These are phyloP conservation scores for Zasmidium angulare DNA, from an alignment of 2,329 filamentous ascomycete species.

Conservation along the genomic window DNA sequence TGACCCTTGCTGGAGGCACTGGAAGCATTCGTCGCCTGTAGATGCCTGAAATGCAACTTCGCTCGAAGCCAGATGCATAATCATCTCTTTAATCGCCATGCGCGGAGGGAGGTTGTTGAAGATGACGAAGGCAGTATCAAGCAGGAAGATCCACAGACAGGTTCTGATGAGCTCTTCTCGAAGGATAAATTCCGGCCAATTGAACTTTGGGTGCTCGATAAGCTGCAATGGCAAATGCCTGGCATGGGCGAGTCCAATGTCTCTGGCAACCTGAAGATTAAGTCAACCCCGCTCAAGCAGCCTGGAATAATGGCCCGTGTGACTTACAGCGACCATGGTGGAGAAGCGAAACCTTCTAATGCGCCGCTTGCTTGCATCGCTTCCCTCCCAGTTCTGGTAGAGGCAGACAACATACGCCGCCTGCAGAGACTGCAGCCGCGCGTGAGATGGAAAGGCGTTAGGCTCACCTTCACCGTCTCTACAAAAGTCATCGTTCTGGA, in stretches of 20 bases:
- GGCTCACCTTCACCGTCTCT: neutral
- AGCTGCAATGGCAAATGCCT: neutral
- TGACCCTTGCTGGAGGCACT: neutral
- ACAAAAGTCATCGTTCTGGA: constrained; percentile 9
- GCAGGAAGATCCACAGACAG: constrained; percentile 7
- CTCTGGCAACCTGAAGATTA: neutral
- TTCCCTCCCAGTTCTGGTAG: constrained; percentile 11
- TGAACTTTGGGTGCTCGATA: neutral
- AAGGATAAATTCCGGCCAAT: constrained; percentile 3
- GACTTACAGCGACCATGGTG: constrained; percentile 8
- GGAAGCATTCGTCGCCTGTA: constrained; percentile 2
- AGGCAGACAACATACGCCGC: constrained; percentile 9
- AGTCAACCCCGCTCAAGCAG: neutral
- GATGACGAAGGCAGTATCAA: constrained; percentile 11
- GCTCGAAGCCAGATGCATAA: constrained; percentile 14
- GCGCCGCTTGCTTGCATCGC: constrained; percentile 4
- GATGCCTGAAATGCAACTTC: constrained; percentile 7
- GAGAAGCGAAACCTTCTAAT: constrained; percentile 7
- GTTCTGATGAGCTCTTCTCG: constrained; percentile 10
- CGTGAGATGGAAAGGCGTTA: constrained; percentile 1
- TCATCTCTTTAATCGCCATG: constrained; percentile 13
- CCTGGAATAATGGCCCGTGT: neutral
- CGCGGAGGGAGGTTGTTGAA: constrained; percentile 11
- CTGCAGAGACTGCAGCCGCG: constrained; percentile 6
- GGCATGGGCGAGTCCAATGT: neutral